Base-by-base conservation (phyloP, 2,329 filamentous ascomycete genomes). In the Scleromitrula shiraiana region DNA sequence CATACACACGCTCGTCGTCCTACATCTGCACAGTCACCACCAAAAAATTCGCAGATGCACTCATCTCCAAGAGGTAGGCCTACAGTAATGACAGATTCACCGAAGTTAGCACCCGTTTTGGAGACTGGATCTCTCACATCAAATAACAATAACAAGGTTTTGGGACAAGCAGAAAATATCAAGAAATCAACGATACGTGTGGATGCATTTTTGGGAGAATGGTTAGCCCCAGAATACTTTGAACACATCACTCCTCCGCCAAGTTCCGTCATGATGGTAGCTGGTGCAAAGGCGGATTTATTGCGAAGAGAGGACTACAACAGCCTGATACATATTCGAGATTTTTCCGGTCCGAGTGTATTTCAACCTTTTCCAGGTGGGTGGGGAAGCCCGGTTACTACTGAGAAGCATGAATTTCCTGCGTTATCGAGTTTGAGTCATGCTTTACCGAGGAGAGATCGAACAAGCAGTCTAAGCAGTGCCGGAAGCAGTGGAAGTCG, bases 131-230 rank as follows among this genome's bases (percentile, higher is more conserved):
- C 22, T 12, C 7, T 49, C 5, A n/a, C 19, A 2, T 45, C 48
- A 7, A 54, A 46, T 9, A 14, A 23, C 4, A 52, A 55, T 46
- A 50, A 41, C 10, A 55, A 50, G 29, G 17, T 38, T 7, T 23
- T 37, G 8, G 52, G 56, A 33, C 50, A 59, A 27, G 46, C 50
- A 14, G 49, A 54, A 8, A 61, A 58, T 42, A 63, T 77, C 50
- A 71, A 73, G 49, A 84, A 79, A 54, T 70, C 78, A 3, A 73
- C 82, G 8, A 68, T 98, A 40, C 84, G 93, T 1, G 76, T 98
- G 5, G 93, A 98, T 67, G 85, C 90, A 0, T 96, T 94, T 62
- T 74, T 98, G 0, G 91, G 93, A 41, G 93, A 98, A 72, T 98
- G 93, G 93, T 74, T 97, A 24, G 87, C 85, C 2, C 88, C 89